Evolutionary conservation across 805 yeast species (phyloP), one percentile per base, ranked within the genome.

Genomic region (Tetrapisispora pingtungensis): DNA sequence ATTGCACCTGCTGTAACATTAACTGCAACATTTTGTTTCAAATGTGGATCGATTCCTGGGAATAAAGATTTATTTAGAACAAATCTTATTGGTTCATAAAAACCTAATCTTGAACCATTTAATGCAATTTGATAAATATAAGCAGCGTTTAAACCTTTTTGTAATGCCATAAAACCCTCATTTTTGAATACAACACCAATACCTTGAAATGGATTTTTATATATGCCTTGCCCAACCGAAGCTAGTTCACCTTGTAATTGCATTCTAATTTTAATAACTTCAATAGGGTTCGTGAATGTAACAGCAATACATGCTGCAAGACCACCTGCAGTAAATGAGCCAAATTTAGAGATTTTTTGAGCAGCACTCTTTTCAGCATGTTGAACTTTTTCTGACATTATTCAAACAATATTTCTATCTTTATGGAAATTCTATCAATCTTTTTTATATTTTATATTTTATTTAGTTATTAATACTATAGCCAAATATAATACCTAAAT

Each of bases 301-400:
- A 93, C 98, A 0, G 98, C 97, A 44, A 95, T 93, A 69, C 97
- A 89, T 3, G 97, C 97, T 3, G 98, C 98, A 14, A 84, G 46
- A 8, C 93, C 95, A 45, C 96, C 97, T 4, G 96, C 96, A 5
- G 80, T 56, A 55, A 89, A 87, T 1, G 96, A 94, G 18, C 94
- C 94, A 12, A 71, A 51, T 3, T 85, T 78, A 33, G 81, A 72
- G 18, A 82, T 73, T 51, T 74, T 68, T 51, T 77, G 80, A n/a
- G 80, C 72, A 1, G 78, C 79, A 4, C 74, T 55, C 48, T 68
- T 67, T 40, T 59, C 62, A 13, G 33, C 2, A 17, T 10, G 8
- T 12, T 26, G 30, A n/a, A 17, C n/a, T 28, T 37, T 26, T 4
- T 51, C 32, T 13, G 32, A 27, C 39, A 36, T 36, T n/a, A 15